Evolutionary conservation across 1,284 basidiomycete species (phyloP), one percentile per base, ranked within the genome.

Genomic region (Trichosporon coremiiforme): DNA sequence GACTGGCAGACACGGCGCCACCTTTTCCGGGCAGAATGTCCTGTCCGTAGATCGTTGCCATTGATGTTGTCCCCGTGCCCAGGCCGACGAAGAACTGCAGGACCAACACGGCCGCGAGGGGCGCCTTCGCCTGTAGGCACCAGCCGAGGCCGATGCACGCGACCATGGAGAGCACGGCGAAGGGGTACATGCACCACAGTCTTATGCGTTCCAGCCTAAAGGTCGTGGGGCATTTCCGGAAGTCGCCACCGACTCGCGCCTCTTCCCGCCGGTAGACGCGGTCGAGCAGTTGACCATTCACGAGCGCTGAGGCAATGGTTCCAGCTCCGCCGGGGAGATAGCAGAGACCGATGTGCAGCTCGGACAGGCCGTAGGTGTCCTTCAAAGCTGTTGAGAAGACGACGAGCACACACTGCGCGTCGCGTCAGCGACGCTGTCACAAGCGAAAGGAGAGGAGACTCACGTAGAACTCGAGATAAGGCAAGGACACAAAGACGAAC

Each of bases 391-490:
- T 82, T 0, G 82, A 83, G 73, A 78, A 82, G 4, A 82, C 73
- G 0, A 15, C 67, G 65, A 66, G 66, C 13, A 68, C 60, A 64
- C 63, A 68, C 64, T 70, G 64, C 47, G 33, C n/a, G n/a, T 33
- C 33, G 33, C 1, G 62, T 67, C 33, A 64, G 45, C 45, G 6
- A 33, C 8, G 33, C n/a, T n/a, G 45, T 8, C 47, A 53, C 20
- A 22, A 7, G 20, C 47, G 47, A 2, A 53, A 22, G 20, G 20
- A 4, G 45, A 47, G 33, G 20, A 22, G 8, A 73, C 78, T 75
- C 65, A 80, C 77, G 77, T 84, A 84, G 69, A 82, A 84, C 65
- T 80, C 76, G 20, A 81, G 74, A 66, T 83, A 84, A 17, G 80
- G 68, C 9, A 83, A 67, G 5, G 80, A 82, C 0, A 76, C 76